Evolutionary conservation across 2,329 filamentous ascomycete species (phyloP).

Genomic region (Mycosphaerella sp.): DNA sequence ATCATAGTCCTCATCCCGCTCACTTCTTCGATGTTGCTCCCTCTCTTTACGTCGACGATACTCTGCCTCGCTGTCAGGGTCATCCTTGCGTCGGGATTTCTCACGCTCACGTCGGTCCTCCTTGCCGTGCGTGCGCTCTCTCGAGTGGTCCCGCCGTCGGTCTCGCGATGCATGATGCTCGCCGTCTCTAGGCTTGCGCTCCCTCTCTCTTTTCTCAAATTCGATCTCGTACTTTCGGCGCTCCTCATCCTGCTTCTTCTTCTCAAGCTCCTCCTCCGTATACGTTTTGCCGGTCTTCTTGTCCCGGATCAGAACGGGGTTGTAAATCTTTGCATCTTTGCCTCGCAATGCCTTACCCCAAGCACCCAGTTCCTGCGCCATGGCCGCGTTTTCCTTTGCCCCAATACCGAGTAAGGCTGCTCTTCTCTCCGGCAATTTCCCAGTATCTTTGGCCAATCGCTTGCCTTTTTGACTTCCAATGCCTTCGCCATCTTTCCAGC

Average conservation of each 20-base stretch:
- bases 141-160: conserved; percentile 9
- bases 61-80: conserved; percentile 25
- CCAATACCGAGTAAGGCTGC: conserved; percentile 82
- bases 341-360: conserved; percentile 64
- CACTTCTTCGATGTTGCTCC: conserved; percentile 21
- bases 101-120: conserved; percentile 19
- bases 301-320: conserved; percentile 55
- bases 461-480: conserved; percentile 48
- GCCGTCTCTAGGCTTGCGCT: conserved; percentile 18
- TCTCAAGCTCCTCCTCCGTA: conserved; percentile 55
- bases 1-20: conserved; percentile 14
- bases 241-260: conserved; percentile 40
- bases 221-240: conserved; percentile 42
- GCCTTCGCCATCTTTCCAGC: conserved; percentile 70
- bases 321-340: conserved; percentile 54
- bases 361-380: conserved; percentile 64
- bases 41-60: conserved; percentile 28
- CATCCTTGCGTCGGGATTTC: conserved; percentile 17
- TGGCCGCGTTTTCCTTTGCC: conserved; percentile 65
- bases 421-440: conserved; percentile 60
- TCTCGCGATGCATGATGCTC: conserved; percentile 15
- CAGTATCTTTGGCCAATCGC: conserved; percentile 41
- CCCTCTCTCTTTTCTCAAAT: conserved; percentile 37
- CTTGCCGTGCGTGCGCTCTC: conserved; percentile 13
- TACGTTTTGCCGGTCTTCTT: conserved; percentile 57